phyloP scores from a whole-genome alignment of 2,329 filamentous ascomycete genomes.

The Clonostachys sp. region DNA sequence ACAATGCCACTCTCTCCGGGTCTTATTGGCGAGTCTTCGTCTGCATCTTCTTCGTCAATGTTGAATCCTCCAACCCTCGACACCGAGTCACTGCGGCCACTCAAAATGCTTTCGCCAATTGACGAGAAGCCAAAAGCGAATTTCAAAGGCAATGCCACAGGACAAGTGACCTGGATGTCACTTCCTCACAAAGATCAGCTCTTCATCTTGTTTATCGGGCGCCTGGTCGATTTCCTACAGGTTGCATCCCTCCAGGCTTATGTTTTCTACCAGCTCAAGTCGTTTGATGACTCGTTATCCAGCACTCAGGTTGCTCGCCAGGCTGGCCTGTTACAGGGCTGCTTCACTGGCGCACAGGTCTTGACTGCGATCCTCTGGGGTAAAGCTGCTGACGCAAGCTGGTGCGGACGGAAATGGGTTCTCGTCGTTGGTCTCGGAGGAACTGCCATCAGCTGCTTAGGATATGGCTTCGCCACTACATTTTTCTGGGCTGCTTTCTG shows the following conservation, averaged over 20 bases:
- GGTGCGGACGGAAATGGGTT: constrained; percentile 62
- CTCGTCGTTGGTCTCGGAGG: constrained; percentile 67
- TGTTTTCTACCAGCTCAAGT: constrained; percentile 71
- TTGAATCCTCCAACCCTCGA: neutral
- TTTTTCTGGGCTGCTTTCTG: constrained; percentile 63
- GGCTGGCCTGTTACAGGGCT: constrained; percentile 65
- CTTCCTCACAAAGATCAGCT: constrained; percentile 77
- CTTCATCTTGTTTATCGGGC: constrained; percentile 70
- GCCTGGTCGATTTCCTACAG: constrained; percentile 71
- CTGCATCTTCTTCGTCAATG: neutral
- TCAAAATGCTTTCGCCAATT: constrained; percentile 1
- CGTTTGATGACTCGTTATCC: constrained; percentile 51
- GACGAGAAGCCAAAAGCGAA: constrained; percentile 2
- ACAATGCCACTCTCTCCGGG: neutral
- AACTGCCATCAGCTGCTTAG: constrained; percentile 61
- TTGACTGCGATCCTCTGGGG: constrained; percentile 72
- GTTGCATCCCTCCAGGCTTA: constrained; percentile 67
- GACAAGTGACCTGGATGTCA: constrained; percentile 56
- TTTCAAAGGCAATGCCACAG: neutral
- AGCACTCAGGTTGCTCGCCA: constrained; percentile 58
- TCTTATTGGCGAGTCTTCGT: neutral
- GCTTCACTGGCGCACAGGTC: constrained; percentile 71
- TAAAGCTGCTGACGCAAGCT: constrained; percentile 53
- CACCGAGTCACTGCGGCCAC: constrained; percentile 3
- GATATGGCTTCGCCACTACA: constrained; percentile 66